Conservation (phyloP, 768 basidiomycete species). For the Suillus discolor region DNA sequence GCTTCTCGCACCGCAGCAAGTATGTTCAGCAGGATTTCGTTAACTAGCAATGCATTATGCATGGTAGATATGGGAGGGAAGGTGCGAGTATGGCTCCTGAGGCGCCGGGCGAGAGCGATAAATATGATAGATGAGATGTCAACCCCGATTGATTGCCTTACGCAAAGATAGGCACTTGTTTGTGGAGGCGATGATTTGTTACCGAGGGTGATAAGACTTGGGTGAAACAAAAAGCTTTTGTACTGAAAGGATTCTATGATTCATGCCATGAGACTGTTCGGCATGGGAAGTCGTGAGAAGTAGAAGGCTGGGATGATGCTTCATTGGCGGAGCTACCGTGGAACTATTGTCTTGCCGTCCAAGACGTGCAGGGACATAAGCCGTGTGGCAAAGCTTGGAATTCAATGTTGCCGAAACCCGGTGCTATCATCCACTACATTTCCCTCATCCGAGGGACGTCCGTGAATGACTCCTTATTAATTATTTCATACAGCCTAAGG, state of each 20-base stretch:
- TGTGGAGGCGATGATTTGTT: background rate
- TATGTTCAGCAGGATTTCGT: slow-evolving; percentile 1
- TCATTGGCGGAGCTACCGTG: slow-evolving; percentile 9
- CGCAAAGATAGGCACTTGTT: background rate
- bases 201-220: background rate
- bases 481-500: background rate
- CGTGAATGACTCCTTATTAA: background rate
- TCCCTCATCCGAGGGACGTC: background rate
- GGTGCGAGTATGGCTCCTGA: background rate
- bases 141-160: background rate
- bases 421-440: background rate
- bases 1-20: background rate
- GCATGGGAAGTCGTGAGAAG: slow-evolving; percentile 6
- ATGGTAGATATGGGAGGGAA: background rate
- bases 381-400: slow-evolving; percentile 3
- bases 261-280: slow-evolving; percentile 6
- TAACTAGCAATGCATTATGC: slow-evolving; percentile 3
- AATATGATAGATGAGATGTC: background rate
- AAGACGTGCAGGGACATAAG: slow-evolving; percentile 2
- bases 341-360: slow-evolving; percentile 1
- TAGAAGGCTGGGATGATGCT: background rate
- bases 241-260: slow-evolving; percentile 2
- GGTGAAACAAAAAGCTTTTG: slow-evolving; percentile 1
- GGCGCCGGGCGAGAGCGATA: background rate
- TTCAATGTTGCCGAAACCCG: background rate